Base-by-base conservation (phyloP, 2,329 filamentous ascomycete genomes). In the Fusarium sambucinum region DNA sequence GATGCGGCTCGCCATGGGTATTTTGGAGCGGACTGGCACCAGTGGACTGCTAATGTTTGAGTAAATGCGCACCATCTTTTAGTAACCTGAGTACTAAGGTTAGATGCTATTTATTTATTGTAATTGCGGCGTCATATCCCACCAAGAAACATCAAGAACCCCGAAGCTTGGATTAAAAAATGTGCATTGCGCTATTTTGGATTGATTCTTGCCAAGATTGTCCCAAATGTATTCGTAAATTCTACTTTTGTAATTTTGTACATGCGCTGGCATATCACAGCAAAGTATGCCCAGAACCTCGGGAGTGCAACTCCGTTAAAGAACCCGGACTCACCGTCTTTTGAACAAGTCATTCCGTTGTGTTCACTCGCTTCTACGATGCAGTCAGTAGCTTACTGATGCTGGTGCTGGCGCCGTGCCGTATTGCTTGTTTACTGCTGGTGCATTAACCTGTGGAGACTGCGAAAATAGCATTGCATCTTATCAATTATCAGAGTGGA, bases 291-390 rank as follows among this genome's bases (percentile, higher is more conserved):
- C n/a, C 12, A 53, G 21, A n/a, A 41, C 48, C 40, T 58, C 57
- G 66, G 57, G 51, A 51, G 41, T 69, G 38, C 51, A 53, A 51
- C 51, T 69, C 66, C 66, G 57, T 44, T 50, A 19, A 68, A 25
- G 17, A 50, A 17, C 9, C 23, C 44, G 37, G 54, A 38, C 66
- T 69, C 66, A 69, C 66, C 66, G 66, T 70, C 66, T 69, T 69
- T 69, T 69, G 60, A 44, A 32, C 27, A 53, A 33, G 29, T 27
- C 35, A 42, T 25, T 35, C n/a, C 38, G 23, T 35, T 50, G 32
- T 19, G 53, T 45, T 55, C 19, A n/a, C 45, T 66, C 55, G 46
- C 50, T 50, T 60, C 54, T 23, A 23, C 29, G 19, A 11, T 47
- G 33, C 10, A 17, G n/a, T 47, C 12, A 10, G 13, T 41, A 23